Conservation (phyloP, 2,329 filamentous ascomycete species). For the Dothidotthia symphoricarpi region DNA sequence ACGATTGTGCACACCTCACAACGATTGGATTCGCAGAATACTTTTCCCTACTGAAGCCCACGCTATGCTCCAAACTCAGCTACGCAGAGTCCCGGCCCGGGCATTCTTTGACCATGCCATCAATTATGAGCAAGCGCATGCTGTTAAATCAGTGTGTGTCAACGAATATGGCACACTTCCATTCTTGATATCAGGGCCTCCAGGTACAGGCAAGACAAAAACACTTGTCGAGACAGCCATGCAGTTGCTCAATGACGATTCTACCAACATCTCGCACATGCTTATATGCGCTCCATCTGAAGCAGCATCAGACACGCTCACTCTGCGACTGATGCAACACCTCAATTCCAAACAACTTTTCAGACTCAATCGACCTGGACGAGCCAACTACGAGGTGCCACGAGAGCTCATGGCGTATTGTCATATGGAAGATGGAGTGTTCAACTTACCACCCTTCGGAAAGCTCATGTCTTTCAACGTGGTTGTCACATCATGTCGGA, state of each 20-base stretch:
- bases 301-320: conserved; percentile 47
- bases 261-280: conserved; percentile 32
- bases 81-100: conserved; percentile 39
- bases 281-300: conserved; percentile 50
- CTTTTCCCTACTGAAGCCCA: conserved; percentile 45
- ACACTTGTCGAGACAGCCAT: conserved; percentile 49
- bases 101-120: conserved; percentile 43
- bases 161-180: conserved; percentile 47
- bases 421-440: conserved; percentile 43
- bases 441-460: conserved; percentile 43
- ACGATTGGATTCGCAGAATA: conserved; percentile 42
- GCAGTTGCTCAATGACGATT: conserved; percentile 31
- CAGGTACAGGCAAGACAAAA: conserved; percentile 55
- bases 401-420: conserved; percentile 41
- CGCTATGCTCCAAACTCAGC: conserved; percentile 40
- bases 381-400: conserved; percentile 46
- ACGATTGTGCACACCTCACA: too few relatives aligned
- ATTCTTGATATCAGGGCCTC: conserved; percentile 51
- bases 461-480: conserved; percentile 44
- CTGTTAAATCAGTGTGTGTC: conserved; percentile 44
- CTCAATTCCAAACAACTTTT: conserved; percentile 42
- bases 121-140: conserved; percentile 52
- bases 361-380: conserved; percentile 44
- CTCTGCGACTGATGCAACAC: conserved; percentile 40
- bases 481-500: conserved; percentile 46